A percentile compares a stretch with the other conserved stretches of the same genome.
Evolutionary conservation across 2,329 filamentous ascomycete species (phyloP).

Genomic region (Ascochyta rabiei): DNA sequence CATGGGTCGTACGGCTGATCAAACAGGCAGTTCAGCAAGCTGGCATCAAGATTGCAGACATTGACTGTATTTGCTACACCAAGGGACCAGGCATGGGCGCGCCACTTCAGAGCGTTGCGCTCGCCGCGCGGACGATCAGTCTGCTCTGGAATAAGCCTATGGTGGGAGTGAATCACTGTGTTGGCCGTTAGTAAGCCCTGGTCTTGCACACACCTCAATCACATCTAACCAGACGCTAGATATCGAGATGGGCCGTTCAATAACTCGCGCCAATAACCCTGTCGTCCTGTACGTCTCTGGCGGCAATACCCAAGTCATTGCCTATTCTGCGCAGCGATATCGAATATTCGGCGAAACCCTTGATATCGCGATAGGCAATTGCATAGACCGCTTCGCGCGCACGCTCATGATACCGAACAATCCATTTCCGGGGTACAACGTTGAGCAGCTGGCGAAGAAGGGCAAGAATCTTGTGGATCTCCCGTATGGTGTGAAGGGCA

Average conservation of each 20-base stretch:
- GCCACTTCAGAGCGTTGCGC: conserved; percentile 82
- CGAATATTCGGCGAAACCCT: conserved; percentile 97
- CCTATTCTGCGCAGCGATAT: conserved; percentile 92
- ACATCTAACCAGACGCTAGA: conserved; percentile 51
- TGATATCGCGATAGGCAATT: conserved; percentile 97
- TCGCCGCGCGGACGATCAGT: conserved; percentile 80
- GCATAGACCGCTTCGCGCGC: conserved; percentile 91
- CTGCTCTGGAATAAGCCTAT: conserved; percentile 88
- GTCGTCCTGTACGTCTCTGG: conserved; percentile 95
- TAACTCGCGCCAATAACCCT: conserved; percentile 88
- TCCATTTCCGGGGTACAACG: conserved; percentile 96
- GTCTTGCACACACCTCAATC: too few species aligned
- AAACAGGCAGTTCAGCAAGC: conserved; percentile 78
- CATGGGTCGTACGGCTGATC: conserved; percentile 82
- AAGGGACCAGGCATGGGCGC: conserved; percentile 96
- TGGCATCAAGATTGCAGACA: conserved; percentile 58
- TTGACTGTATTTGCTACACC: conserved; percentile 95
- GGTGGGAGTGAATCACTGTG: conserved; percentile 96
- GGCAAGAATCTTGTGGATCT: conserved; percentile 77
- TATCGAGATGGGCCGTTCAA: conserved; percentile 96
- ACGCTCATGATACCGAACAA: conserved; percentile 93
- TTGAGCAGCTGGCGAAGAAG: conserved; percentile 88
- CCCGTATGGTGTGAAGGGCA: conserved; percentile 96
- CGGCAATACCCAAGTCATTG: conserved; percentile 97
- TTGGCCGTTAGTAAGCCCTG: conserved; percentile 68